Percentiles rank a stretch among this genome's conserved stretches.
Evolutionary conservation across 2,329 filamentous ascomycete species (phyloP).

Genomic region (Tolypocladium amazonense): DNA sequence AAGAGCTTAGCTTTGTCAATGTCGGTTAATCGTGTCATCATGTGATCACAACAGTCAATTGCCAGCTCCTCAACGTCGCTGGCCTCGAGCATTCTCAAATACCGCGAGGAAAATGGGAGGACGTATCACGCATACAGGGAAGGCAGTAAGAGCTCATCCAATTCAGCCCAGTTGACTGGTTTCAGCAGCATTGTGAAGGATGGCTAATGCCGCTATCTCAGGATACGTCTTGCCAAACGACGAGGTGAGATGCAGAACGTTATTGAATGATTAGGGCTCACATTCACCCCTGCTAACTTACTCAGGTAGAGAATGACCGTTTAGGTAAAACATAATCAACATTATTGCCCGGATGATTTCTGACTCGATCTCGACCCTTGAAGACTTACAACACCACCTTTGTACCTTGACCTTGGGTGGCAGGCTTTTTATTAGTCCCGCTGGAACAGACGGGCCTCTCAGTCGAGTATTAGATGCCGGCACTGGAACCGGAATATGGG

Average conservation of each 20-base stretch:
- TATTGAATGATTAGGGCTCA: background rate
- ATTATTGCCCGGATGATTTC: background rate
- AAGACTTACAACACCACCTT: constrained; percentile 25
- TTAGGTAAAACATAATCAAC: constrained; percentile 9
- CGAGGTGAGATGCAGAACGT: constrained; percentile 7
- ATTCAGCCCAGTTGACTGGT: background rate
- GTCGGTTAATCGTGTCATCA: background rate
- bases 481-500: constrained; percentile 36
- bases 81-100: constrained; percentile 23
- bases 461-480: constrained; percentile 31
- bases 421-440: constrained; percentile 17
- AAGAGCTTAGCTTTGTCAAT: background rate
- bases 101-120: constrained; percentile 25
- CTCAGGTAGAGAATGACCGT: constrained; percentile 18
- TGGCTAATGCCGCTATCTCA: constrained; percentile 2
- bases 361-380: background rate
- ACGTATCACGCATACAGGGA: constrained; percentile 24
- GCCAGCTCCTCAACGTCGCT: constrained; percentile 13
- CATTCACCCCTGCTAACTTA: background rate
- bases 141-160: constrained; percentile 9
- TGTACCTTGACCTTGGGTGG: constrained; percentile 20
- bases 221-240: constrained; percentile 21
- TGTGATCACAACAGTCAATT: background rate
- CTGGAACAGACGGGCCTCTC: constrained; percentile 9
- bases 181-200: background rate